Evolutionary conservation across 352 stramenopile species (phyloP).

Genomic region (Blastocystis sp.): DNA sequence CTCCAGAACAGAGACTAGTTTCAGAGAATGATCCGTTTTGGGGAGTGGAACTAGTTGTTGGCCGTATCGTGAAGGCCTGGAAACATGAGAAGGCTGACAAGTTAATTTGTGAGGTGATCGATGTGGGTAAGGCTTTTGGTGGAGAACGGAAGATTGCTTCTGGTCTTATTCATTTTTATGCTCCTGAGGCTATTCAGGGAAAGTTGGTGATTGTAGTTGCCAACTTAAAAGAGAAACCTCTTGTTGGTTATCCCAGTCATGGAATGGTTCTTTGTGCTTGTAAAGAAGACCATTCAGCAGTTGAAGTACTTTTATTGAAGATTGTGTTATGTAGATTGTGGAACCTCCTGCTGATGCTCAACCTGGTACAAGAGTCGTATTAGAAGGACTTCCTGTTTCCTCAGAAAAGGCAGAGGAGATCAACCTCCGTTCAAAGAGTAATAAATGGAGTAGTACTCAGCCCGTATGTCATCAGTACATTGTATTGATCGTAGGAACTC

Average conservation of each 20-base stretch:
- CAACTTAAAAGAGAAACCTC: slow-evolving; percentile 50
- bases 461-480: not conserved
- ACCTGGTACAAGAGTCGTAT: not conserved
- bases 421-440: slow-evolving; percentile 6
- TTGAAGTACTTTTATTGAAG: not conserved
- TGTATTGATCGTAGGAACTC: slow-evolving; percentile 11
- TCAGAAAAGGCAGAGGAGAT: not conserved
- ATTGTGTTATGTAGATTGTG: not conserved
- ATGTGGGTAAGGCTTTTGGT: slow-evolving; percentile 27
- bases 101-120: slow-evolving; percentile 64
- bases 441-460: not conserved
- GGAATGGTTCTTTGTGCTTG: slow-evolving; percentile 62
- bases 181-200: slow-evolving; percentile 22
- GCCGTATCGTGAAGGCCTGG: slow-evolving; percentile 49
- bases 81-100: slow-evolving; percentile 59
- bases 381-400: slow-evolving; percentile 3
- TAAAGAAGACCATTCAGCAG: slow-evolving; percentile 23
- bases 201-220: slow-evolving; percentile 39
- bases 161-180: slow-evolving; percentile 27
- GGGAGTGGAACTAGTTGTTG: slow-evolving; percentile 28
- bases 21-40: slow-evolving; percentile 40
- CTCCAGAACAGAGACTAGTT: not conserved
- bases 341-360: slow-evolving; percentile 18
- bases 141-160: slow-evolving; percentile 25
- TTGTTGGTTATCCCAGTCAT: slow-evolving; percentile 55